phyloP scores from a whole-genome alignment of 768 basidiomycete genomes.

The Boletus insuetus region DNA sequence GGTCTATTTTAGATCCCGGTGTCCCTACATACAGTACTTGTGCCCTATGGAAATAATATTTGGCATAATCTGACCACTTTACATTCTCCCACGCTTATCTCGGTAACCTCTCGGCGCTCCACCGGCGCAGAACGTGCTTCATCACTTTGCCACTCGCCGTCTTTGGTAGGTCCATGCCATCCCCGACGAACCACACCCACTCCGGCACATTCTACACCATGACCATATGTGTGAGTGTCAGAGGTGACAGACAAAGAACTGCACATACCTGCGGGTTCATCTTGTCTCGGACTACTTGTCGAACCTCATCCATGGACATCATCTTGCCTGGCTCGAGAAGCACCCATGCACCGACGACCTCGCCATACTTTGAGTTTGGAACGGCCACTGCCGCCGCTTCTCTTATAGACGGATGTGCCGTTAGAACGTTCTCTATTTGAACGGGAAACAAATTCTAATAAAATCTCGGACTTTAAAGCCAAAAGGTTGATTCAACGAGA shows the following conservation, averaged over 20 bases:
- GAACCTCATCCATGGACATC: slow-evolving; percentile 51
- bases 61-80: slow-evolving; percentile 7
- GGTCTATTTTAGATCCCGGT: background rate
- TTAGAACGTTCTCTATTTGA: slow-evolving; percentile 77
- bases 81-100: slow-evolving; percentile 13
- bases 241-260: background rate
- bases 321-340: slow-evolving; percentile 41
- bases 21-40: too few relatives aligned
- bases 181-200: slow-evolving; percentile 83
- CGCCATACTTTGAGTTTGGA: slow-evolving; percentile 64
- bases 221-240: background rate
- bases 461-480: background rate
- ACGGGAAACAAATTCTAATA: slow-evolving; percentile 79
- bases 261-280: slow-evolving; percentile 78
- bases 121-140: slow-evolving; percentile 73
- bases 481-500: background rate
- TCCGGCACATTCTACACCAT: slow-evolving; percentile 62
- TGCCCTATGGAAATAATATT: too few relatives aligned
- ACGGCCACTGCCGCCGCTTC: slow-evolving; percentile 78
- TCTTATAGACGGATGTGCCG: slow-evolving; percentile 50
- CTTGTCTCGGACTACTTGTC: slow-evolving; percentile 46
- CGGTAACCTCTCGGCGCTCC: slow-evolving; percentile 43
- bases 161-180: slow-evolving; percentile 68
- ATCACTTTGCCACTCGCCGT: slow-evolving; percentile 86
- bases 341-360: slow-evolving; percentile 82